Percentiles rank a stretch among this genome's conserved stretches.
phyloP scores from a whole-genome alignment of 2,329 filamentous ascomycete genomes.

The Sporothrix mexicana region DNA sequence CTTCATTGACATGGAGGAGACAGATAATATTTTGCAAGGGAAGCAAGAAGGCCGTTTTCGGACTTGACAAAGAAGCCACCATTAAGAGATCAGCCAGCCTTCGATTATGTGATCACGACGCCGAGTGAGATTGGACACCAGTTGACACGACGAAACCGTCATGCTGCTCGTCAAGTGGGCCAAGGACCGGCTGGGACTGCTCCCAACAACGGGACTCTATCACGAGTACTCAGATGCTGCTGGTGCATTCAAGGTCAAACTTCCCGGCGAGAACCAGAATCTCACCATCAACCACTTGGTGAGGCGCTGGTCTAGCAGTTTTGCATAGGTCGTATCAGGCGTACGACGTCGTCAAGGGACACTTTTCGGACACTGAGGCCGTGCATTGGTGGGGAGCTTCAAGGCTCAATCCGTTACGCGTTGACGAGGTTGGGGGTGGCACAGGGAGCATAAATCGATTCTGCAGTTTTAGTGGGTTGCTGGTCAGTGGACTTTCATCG shows the following conservation, averaged over 20 bases:
- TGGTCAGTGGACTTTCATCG: not conserved
- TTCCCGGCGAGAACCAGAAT: no score
- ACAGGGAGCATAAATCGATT: not conserved
- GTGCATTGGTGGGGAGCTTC: not conserved
- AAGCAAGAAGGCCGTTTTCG: not conserved
- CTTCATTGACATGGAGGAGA: not conserved
- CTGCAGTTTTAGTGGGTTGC: not conserved
- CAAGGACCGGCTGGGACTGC: no score
- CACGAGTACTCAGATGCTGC: not conserved
- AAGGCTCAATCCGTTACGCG: not conserved
- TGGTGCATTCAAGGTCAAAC: no score
- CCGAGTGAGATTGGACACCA: not conserved
- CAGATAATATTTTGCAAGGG: not conserved
- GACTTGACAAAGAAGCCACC: not conserved
- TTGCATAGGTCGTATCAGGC: not conserved
- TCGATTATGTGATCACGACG: not conserved
- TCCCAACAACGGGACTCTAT: no score
- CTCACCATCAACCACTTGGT: no score
- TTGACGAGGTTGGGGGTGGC: not conserved
- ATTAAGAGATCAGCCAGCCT: not conserved
- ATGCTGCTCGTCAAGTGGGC: no score
- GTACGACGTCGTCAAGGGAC: not conserved
- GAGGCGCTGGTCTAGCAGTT: not conserved
- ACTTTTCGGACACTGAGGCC: not conserved
- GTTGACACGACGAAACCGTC: no score